phyloP scores from a whole-genome alignment of 2,329 filamentous ascomycete species.

The Penicillium expansum region DNA sequence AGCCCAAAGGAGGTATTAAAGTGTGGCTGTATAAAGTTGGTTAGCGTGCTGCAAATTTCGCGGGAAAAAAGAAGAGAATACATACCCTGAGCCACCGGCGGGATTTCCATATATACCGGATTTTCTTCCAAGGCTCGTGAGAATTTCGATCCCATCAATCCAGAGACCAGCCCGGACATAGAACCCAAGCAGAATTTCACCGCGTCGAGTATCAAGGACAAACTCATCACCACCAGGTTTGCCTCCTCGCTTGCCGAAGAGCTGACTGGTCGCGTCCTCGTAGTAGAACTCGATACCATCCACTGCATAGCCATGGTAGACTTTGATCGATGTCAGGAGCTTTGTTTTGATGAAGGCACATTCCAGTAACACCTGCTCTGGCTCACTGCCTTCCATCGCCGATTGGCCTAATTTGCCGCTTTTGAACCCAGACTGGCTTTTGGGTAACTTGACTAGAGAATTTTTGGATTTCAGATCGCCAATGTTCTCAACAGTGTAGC shows the following conservation, averaged over 20 bases:
- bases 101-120: conserved; percentile 83
- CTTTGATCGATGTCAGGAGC: conserved; percentile 68
- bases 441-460: conserved; percentile 70
- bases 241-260: conserved; percentile 80
- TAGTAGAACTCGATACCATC: conserved; percentile 92
- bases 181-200: conserved; percentile 86
- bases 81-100: conserved; percentile 77
- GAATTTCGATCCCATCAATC: conserved; percentile 83
- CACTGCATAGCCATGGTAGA: conserved; percentile 74
- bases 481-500: conserved; percentile 75
- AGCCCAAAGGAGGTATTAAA: conserved; percentile 84
- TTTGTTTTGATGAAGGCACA: conserved; percentile 67
- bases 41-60: conserved; percentile 8
- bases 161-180: conserved; percentile 73
- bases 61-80: conserved; percentile 25
- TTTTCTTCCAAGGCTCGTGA: conserved; percentile 83
- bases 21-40: conserved; percentile 61
- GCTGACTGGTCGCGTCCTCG: conserved; percentile 76
- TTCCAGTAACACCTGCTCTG: conserved; percentile 71
- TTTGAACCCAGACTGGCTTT: conserved; percentile 70
- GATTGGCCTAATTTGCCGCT: conserved; percentile 72
- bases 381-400: conserved; percentile 65
- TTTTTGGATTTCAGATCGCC: conserved; percentile 67
- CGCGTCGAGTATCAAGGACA: conserved; percentile 74
- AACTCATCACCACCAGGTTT: conserved; percentile 70